Base-by-base conservation (phyloP, 2,329 filamentous ascomycete genomes). In the Penicillium sp. region DNA sequence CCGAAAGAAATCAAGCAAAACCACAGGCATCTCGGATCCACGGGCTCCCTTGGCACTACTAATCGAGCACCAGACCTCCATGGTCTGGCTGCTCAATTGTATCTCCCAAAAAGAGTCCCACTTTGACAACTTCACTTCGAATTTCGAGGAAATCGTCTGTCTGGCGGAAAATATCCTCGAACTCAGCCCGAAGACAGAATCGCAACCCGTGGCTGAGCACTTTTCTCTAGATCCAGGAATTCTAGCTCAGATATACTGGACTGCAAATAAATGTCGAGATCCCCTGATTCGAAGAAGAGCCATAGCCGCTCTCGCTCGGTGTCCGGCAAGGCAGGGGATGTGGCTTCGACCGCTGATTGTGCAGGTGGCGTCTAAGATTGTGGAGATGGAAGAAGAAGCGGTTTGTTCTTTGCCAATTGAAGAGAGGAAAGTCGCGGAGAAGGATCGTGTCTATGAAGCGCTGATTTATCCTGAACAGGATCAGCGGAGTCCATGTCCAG, bases 251-350 rank as follows among this genome's bases (percentile, higher is more conserved):
- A 63, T 78, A 6, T 78, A 76, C 65, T 74, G 71, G 58, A 65
- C 71, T 7, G 73, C 75, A 0, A 67, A 65, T 22, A 75, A 74
- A 47, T 78, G 76, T 57, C 70, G 73, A 15, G 63, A 78, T 51
- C 66, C 70, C 17, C 35, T 63, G 0, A 59, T 77, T n/a, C 67
- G 76, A 40, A 68, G 73, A 9, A 65, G 72, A 37, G 77, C 76
- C 1, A 70, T 78, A 4, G 22, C 54, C 1, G 44, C 61, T 8
- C 44, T 68, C 5, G 17, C 35, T 1, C 26, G 58, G 1, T 65
- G 63, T 47, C 64, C 66, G 0, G 62, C 51, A 15, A 40, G 49
- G 19, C 66, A 70, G 45, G 66, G 68, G 0, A 50, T 67, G 30
- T 70, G 68, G 68, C 26, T 62, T 28, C 58, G 60, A n/a, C 47